phyloP scores from a whole-genome alignment of 306 rosid species.

The Senna siamea region DNA sequence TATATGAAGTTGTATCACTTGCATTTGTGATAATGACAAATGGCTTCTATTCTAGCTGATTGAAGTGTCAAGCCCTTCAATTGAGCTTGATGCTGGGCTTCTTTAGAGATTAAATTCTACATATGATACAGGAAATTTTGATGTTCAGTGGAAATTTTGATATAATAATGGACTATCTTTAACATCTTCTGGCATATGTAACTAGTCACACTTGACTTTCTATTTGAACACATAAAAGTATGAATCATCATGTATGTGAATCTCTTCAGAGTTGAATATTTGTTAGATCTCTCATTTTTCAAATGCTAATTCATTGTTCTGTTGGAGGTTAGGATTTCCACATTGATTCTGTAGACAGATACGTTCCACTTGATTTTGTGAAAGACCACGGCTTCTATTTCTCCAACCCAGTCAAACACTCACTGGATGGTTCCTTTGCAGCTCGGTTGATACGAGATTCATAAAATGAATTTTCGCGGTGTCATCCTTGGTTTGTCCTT shows the following conservation, averaged over 20 bases:
- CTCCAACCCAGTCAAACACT: constrained; percentile 78
- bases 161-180: constrained; percentile 8
- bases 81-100: neutral
- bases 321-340: constrained; percentile 64
- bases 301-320: constrained; percentile 38
- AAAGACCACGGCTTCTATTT: constrained; percentile 67
- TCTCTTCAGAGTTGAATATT: constrained; percentile 7
- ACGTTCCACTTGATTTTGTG: constrained; percentile 66
- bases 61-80: constrained; percentile 9
- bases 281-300: constrained; percentile 20
- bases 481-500: constrained; percentile 11
- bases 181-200: constrained; percentile 8
- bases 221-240: neutral
- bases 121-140: neutral
- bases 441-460: constrained; percentile 64
- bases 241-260: neutral
- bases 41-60: constrained; percentile 8
- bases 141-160: constrained; percentile 16
- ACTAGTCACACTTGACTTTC: constrained; percentile 16
- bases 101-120: constrained; percentile 19
- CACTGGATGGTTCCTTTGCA: constrained; percentile 79
- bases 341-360: constrained; percentile 60
- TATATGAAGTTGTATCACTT: neutral
- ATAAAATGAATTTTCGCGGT: constrained; percentile 35
- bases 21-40: neutral